These are phyloP conservation scores for Volvox africanus DNA, from an alignment of 139 green algal species.

Conservation along the genomic window DNA sequence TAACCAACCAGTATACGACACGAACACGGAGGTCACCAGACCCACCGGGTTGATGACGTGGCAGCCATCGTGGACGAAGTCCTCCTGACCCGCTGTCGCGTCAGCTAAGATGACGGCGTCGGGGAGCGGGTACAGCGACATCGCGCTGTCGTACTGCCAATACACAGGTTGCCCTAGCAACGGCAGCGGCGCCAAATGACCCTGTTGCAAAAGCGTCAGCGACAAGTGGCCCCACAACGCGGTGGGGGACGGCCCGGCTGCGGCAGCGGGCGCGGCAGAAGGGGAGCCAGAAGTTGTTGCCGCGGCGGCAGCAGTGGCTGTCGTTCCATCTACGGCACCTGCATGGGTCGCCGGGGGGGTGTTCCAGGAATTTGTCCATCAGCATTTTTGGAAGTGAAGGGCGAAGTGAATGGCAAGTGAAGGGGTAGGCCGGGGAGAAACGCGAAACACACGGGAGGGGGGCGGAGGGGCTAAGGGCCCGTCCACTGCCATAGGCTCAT, in stretches of 20 bases:
- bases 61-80: constrained; percentile 71
- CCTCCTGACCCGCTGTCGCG: constrained; percentile 58
- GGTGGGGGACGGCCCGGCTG: not conserved
- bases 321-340: not conserved
- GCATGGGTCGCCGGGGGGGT: not conserved
- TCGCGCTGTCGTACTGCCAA: constrained; percentile 85
- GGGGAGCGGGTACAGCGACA: constrained; percentile 90
- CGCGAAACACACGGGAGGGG: no score
- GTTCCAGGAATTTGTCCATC: no score
- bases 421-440: no score
- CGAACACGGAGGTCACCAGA: not conserved
- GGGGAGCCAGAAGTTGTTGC: not conserved
- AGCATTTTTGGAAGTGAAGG: no score
- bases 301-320: not conserved
- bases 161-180: constrained; percentile 85
- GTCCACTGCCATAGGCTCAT: not conserved
- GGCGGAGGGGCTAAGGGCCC: no score
- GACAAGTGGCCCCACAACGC: constrained; percentile 76
- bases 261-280: not conserved
- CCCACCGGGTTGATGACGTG: constrained; percentile 82
- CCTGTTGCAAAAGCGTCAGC: constrained; percentile 92
- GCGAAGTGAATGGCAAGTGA: no score
- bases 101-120: constrained; percentile 88
- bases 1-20: not conserved
- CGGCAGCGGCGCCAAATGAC: constrained; percentile 91